Conservation (phyloP, 257 asterid genomes). For the Solanum stenotomum region DNA sequence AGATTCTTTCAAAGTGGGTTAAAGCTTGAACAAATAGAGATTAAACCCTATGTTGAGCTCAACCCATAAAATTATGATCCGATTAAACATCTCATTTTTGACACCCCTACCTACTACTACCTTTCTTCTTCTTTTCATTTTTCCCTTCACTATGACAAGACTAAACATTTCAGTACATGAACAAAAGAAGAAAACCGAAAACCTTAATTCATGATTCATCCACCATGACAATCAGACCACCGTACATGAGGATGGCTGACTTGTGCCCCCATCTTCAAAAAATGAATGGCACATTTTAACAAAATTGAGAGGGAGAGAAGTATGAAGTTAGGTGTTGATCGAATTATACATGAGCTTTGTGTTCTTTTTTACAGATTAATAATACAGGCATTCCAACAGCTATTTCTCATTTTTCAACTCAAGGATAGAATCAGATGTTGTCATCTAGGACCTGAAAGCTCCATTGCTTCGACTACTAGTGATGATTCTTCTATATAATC, state of each 20-base stretch:
- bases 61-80: too few species aligned
- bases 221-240: not conserved
- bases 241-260: not conserved
- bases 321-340: not conserved
- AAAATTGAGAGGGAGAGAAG: not conserved
- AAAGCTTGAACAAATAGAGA: too few species aligned
- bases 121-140: not conserved
- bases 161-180: not conserved
- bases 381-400: not conserved
- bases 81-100: too few species aligned
- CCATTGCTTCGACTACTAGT: slow-evolving; percentile 9
- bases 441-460: slow-evolving; percentile 25
- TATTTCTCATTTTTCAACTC: not conserved
- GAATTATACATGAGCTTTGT: not conserved
- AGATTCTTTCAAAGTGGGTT: too few species aligned
- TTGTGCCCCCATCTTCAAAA: not conserved
- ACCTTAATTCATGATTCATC: not conserved
- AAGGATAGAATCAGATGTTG: not conserved
- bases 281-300: not conserved
- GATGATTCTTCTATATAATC: slow-evolving; percentile 14
- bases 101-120: too few species aligned
- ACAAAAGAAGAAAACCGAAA: not conserved
- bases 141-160: not conserved
- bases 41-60: too few species aligned
- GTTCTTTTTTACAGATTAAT: not conserved